These are phyloP conservation scores for Fraxinus nigra DNA, from an alignment of 305 asterid species.

Conservation along the genomic window DNA sequence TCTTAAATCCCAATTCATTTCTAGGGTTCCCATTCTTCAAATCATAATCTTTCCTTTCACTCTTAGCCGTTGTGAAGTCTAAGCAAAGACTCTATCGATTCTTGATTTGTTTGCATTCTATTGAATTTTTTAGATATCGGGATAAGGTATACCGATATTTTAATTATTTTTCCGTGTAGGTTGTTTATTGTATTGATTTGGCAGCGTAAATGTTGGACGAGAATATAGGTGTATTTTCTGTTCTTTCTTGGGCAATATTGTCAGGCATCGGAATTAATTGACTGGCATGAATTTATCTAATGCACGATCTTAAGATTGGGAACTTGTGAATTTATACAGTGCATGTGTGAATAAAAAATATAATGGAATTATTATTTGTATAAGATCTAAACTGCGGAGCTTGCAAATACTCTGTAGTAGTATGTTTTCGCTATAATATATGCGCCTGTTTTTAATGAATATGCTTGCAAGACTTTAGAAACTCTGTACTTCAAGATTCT, in stretches of 20 bases:
- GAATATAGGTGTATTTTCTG: background rate
- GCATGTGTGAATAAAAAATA: background rate
- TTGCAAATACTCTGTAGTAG: background rate
- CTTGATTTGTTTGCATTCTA: constrained; percentile 17
- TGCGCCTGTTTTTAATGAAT: background rate
- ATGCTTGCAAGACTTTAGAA: background rate
- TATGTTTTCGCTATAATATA: background rate
- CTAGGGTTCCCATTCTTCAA: constrained; percentile 9
- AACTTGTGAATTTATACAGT: constrained; percentile 5
- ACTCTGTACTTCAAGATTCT: background rate
- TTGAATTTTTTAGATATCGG: constrained; percentile 9
- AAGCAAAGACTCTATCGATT: constrained; percentile 17
- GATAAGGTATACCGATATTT: constrained; percentile 18
- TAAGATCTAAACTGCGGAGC: background rate
- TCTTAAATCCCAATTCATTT: constrained; percentile 12
- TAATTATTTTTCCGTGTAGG: background rate
- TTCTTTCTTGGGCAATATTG: background rate
- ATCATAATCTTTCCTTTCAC: constrained; percentile 29
- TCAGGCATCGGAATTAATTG: background rate
- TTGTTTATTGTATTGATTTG: constrained; percentile 4
- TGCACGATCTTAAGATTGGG: background rate
- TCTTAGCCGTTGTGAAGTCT: constrained; percentile 28
- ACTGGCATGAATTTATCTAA: background rate
- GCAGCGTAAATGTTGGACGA: background rate
- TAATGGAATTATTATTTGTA: background rate